phyloP scores from a whole-genome alignment of 208 protist genomes.

The Leishmania arabica region DNA sequence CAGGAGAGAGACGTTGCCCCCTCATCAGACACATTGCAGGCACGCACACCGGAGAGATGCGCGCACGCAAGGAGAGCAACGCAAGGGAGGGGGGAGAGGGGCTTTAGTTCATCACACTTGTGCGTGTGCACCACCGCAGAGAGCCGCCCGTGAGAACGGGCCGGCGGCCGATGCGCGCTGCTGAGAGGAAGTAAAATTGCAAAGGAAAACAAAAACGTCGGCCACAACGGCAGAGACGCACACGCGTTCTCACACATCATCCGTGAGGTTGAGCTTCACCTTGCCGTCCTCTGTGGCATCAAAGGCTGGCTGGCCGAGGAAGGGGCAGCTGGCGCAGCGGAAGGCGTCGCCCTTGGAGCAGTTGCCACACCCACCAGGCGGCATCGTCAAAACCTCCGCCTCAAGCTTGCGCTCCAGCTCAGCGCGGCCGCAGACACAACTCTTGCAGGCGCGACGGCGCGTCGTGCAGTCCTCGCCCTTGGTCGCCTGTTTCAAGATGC shows the following conservation, averaged over 20 bases:
- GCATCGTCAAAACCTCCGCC: constrained; percentile 51
- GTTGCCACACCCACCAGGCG: constrained; percentile 84
- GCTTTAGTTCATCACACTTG: neutral
- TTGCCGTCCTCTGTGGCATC: constrained; percentile 84
- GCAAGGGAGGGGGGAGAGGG: neutral
- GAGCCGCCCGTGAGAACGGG: neutral
- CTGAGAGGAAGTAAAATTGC: neutral
- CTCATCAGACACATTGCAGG: neutral
- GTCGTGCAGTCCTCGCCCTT: constrained; percentile 83
- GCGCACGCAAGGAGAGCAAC: neutral
- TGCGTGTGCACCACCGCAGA: neutral
- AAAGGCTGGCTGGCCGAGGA: constrained; percentile 85
- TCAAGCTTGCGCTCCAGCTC: constrained; percentile 66
- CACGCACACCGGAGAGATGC: neutral
- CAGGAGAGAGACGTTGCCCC: neutral
- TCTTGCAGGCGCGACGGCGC: constrained; percentile 83
- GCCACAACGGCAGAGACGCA: neutral
- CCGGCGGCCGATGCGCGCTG: neutral
- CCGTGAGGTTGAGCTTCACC: constrained; percentile 81
- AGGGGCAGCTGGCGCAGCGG: constrained; percentile 89
- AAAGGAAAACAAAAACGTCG: neutral
- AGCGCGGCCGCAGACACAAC: constrained; percentile 84
- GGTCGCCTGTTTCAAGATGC: constrained; percentile 50
- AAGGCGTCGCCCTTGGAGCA: constrained; percentile 91
- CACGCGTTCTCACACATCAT: constrained; percentile 55